phyloP scores from a whole-genome alignment of 306 rosid species.

The Cercis canadensis region DNA sequence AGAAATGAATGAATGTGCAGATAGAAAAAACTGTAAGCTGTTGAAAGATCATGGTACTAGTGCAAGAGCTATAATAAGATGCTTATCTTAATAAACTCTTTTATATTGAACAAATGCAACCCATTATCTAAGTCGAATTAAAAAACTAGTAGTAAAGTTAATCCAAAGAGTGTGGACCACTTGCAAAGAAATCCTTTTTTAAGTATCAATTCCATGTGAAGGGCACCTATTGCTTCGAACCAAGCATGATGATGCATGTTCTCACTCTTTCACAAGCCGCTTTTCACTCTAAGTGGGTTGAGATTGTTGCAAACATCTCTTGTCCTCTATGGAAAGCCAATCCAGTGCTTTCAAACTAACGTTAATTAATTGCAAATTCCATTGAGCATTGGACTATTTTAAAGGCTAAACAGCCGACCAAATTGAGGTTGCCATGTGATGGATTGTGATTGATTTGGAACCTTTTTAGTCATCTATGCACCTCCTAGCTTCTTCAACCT shows the following conservation, averaged over 20 bases:
- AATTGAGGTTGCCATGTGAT: conserved; percentile 73
- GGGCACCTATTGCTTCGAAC: conserved; percentile 72
- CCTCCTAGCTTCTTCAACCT: conserved; percentile 39
- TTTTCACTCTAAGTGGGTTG: conserved; percentile 73
- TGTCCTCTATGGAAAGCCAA: conserved; percentile 75
- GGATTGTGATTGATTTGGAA: conserved; percentile 78
- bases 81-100: conserved; percentile 59
- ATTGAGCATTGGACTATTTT: conserved; percentile 57
- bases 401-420: conserved; percentile 67
- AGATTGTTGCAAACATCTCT: conserved; percentile 67
- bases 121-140: conserved; percentile 53
- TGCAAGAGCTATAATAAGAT: conserved; percentile 38
- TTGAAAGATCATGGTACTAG: conserved; percentile 37
- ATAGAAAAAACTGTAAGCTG: conserved; percentile 1
- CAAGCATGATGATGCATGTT: conserved; percentile 82
- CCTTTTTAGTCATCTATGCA: conserved; percentile 64
- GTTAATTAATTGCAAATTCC: conserved; percentile 49
- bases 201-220: conserved; percentile 69
- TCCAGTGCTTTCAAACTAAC: conserved; percentile 46
- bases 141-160: conserved; percentile 56
- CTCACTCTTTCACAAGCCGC: conserved; percentile 64
- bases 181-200: conserved; percentile 1
- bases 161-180: conserved; percentile 71
- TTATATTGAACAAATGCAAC: conserved; percentile 56
- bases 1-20: conserved; percentile 32